Percentiles rank a stretch among this genome's conserved stretches.
Evolutionary conservation across 176 grass and related monocot species (phyloP).

Genomic region (Avena sativa): DNA sequence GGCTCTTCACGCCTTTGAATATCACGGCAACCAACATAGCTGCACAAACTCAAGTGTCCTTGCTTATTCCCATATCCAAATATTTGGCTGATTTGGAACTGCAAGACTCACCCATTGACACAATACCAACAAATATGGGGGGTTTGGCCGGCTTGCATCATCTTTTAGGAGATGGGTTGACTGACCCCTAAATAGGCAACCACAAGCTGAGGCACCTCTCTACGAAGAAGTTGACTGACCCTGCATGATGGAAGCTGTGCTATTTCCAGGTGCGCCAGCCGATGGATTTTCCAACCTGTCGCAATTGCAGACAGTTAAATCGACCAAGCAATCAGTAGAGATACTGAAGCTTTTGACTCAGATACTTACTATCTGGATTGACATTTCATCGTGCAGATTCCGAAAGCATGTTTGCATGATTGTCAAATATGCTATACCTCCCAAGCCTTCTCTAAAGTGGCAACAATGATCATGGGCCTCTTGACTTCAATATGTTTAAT

Average conservation of each 20-base stretch:
- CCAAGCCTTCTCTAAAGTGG: not conserved
- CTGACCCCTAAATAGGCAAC: not conserved
- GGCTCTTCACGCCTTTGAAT: not conserved
- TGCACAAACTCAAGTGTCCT: not conserved
- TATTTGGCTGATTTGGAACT: not conserved
- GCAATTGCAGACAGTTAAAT: conserved; percentile 6
- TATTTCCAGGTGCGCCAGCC: not conserved
- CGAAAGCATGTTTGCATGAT: not conserved
- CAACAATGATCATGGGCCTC: not conserved
- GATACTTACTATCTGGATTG: not conserved
- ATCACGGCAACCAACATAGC: not conserved
- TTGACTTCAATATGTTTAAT: not conserved
- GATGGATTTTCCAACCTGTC: not conserved
- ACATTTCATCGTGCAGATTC: not conserved
- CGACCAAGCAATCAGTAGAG: not conserved
- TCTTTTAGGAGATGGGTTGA: too few species aligned
- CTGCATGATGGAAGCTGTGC: not conserved
- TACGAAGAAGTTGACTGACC: not conserved
- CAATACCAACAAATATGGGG: not conserved
- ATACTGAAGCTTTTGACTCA: not conserved
- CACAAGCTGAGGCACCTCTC: not conserved
- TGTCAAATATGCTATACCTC: not conserved
- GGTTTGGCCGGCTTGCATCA: not conserved
- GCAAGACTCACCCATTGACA: not conserved
- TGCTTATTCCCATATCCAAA: not conserved